phyloP scores from a whole-genome alignment of 2,329 filamentous ascomycete species.

The Phaeosphaeriaceae sp. region DNA sequence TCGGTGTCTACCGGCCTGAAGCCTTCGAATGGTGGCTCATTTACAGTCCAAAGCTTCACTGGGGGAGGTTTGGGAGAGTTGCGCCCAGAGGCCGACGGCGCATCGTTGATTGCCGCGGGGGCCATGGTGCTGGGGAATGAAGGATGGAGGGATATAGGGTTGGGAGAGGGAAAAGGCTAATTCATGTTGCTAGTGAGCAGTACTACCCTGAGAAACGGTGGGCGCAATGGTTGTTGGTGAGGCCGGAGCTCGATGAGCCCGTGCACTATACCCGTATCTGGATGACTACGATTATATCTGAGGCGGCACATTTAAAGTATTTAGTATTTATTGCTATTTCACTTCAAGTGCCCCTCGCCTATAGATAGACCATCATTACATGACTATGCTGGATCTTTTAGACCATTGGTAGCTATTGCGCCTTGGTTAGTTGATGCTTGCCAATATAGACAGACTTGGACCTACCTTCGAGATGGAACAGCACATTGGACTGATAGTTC shows the following conservation, averaged over 20 bases:
- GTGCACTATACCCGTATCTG: slow-evolving; percentile 27
- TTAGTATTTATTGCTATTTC: neutral
- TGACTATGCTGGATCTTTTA: slow-evolving; percentile 74
- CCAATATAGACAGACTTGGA: neutral
- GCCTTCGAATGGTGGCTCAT: slow-evolving; percentile 67
- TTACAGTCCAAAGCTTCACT: slow-evolving; percentile 58
- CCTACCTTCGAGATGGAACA: slow-evolving; percentile 95
- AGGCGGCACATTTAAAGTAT: neutral
- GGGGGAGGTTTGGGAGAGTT: slow-evolving; percentile 62
- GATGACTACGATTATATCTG: neutral
- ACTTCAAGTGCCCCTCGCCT: too few species aligned
- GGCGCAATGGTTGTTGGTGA: slow-evolving; percentile 24
- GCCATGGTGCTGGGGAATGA: slow-evolving; percentile 37
- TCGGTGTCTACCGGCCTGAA: slow-evolving; percentile 66
- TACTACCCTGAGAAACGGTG: slow-evolving; percentile 19
- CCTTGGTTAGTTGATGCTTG: neutral
- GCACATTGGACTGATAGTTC: slow-evolving; percentile 97
- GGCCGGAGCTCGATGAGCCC: slow-evolving; percentile 22
- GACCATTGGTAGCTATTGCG: slow-evolving; percentile 74
- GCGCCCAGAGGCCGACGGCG: slow-evolving; percentile 51
- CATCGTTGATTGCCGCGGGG: slow-evolving; percentile 46
- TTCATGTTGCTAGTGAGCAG: slow-evolving; percentile 33
- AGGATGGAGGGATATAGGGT: slow-evolving; percentile 7
- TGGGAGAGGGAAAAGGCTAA: slow-evolving; percentile 21
- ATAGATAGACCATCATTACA: neutral